Evolutionary conservation across 2,329 filamentous ascomycete genomes (phyloP).

Genomic region (Colletotrichum costaricense): DNA sequence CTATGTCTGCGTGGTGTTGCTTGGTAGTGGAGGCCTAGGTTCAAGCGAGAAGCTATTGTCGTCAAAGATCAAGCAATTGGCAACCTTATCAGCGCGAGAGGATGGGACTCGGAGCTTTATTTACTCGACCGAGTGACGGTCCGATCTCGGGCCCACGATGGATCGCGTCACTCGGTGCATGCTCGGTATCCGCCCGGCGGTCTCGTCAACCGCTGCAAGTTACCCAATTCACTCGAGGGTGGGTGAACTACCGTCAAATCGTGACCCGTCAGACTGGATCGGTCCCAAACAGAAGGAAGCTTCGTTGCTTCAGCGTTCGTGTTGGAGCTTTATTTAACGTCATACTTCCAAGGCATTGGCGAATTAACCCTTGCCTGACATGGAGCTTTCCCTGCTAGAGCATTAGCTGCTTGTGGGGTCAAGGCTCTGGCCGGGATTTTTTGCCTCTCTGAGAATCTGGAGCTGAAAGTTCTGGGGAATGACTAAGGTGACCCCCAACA

Average conservation of each 20-base stretch:
- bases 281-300: neutral
- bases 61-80: neutral
- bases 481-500: neutral
- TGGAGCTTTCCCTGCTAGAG: neutral
- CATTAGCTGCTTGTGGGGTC: neutral
- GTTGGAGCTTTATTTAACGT: neutral
- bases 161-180: slow-evolving; percentile 1
- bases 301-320: neutral
- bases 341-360: neutral
- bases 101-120: neutral
- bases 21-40: no score
- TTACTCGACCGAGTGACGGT: neutral
- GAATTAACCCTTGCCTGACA: neutral
- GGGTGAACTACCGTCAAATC: neutral
- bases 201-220: neutral
- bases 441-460: neutral
- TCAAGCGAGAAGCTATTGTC: neutral
- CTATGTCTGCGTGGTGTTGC: neutral
- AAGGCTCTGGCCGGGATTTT: neutral
- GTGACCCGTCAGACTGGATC: neutral
- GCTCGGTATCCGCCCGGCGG: neutral
- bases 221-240: neutral
- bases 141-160: slow-evolving; percentile 6
- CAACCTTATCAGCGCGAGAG: neutral
- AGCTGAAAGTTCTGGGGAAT: neutral